A percentile compares a stretch with the other conserved stretches of the same genome.
phyloP scores from a whole-genome alignment of 306 rosid species.

The Styphnolobium japonicum region DNA sequence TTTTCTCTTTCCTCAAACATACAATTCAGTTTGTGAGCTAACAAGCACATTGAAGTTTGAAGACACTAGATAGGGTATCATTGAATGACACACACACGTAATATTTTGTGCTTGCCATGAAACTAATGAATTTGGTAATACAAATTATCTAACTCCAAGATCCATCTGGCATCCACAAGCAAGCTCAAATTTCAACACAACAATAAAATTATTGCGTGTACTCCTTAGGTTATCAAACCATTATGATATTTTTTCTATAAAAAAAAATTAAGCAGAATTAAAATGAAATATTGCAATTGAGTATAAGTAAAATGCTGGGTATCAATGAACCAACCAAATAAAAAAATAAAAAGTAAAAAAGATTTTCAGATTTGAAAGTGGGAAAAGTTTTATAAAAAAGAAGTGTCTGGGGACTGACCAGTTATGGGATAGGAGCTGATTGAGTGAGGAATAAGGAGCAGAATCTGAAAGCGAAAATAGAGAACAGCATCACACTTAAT shows the following conservation, averaged over 20 bases:
- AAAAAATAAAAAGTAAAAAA: neutral
- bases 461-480: conserved; percentile 20
- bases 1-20: neutral
- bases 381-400: neutral
- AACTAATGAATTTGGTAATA: conserved; percentile 72
- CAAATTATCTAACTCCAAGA: conserved; percentile 94
- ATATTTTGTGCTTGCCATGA: conserved; percentile 85
- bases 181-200: conserved; percentile 14
- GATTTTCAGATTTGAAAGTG: neutral
- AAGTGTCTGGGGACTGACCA: conserved; percentile 8
- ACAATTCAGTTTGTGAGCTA: neutral
- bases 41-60: neutral
- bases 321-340: conserved; percentile 20
- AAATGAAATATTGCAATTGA: neutral
- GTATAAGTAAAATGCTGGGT: neutral
- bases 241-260: too few species aligned
- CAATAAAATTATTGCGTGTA: neutral
- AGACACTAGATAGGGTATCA: conserved; percentile 6
- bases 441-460: conserved; percentile 41
- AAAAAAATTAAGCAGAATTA: neutral
- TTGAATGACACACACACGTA: conserved; percentile 52
- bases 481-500: neutral
- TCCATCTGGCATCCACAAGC: conserved; percentile 70
- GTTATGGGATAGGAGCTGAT: conserved; percentile 8
- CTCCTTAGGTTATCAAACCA: neutral